Conservation (phyloP, 75 land plant genomes). For the Selaginella tamariscina region DNA sequence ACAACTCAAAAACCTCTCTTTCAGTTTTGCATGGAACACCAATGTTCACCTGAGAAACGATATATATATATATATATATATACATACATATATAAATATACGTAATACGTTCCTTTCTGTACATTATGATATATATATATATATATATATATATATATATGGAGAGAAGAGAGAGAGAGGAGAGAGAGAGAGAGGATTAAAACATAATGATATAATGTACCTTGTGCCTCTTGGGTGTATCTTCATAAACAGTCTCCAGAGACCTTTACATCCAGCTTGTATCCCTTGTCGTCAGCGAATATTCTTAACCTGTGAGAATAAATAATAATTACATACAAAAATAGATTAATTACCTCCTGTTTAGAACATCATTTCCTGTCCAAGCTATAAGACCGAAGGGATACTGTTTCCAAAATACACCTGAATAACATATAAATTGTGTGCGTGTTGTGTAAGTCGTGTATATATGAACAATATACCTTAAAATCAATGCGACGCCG, state of each 20-base stretch:
- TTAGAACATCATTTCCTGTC: conserved; percentile 8
- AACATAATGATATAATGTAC: background rate
- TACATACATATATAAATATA: too few species aligned
- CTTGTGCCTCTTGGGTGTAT: background rate
- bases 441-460: too few species aligned
- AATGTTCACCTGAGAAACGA: background rate
- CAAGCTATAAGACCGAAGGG: conserved; percentile 10
- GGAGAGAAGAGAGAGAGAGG: background rate
- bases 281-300: background rate
- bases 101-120: background rate
- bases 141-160: too few species aligned
- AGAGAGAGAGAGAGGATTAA: too few species aligned
- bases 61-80: background rate
- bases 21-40: conserved; percentile 11
- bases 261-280: conserved; percentile 4
- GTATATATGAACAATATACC: background rate
- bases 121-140: background rate
- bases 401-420: conserved; percentile 5
- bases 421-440: background rate
- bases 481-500: conserved; percentile 11
- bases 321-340: background rate
- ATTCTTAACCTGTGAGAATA: conserved; percentile 1
- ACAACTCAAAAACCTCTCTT: conserved; percentile 6
- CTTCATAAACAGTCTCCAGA: background rate
- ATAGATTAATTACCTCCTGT: background rate